Base-by-base conservation (phyloP, 106 monocot genomes). In the Acanthochlamys bracteata region DNA sequence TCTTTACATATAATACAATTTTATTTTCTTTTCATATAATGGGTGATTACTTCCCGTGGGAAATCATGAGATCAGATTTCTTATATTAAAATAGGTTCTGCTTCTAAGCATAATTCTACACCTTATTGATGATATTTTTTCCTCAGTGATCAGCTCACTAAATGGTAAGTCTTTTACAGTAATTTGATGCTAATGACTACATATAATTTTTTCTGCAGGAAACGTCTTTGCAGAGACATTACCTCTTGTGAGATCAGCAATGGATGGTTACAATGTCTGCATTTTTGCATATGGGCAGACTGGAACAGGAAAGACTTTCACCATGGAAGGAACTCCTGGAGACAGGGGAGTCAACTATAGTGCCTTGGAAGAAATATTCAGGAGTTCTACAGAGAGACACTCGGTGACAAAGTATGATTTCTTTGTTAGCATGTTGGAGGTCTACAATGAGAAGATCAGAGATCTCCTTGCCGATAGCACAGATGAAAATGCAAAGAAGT, bases 201-300 rank as follows among this genome's bases (percentile, higher is more conserved):
- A 49, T 33, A 49, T 17, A 49, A 49, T 14, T 14, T 49, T 49
- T 49, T 52, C 17, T 82, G 24, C 76, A 96, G 95, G 87, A 55
- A 60, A 58, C 45, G 84, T 96, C 14, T 96, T 96, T 68, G 64
- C 78, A 14, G 95, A 96, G 71, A 88, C 84, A 7, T 64, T 80
- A 74, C 90, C 87, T 2, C 53, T 96, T 41, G 78, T 96, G 11
- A 82, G 66, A 77, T 96, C 95, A 47, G 95, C 82, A 8, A 27
- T 96, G 59, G 95, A 96, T 41, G 95, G 95, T 7, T 96, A 69
- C 72, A 90, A 90, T 70, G 90, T 79, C 1, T 96, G 95, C 62
- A 96, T 96, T 55, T 90, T 96, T 70, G 95, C 95, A 26, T 96
- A 90, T 52, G 95, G 95, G 27, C 95, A 96, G 69, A 96, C 95